These are phyloP conservation scores for Senna tora DNA, from an alignment of 306 rosid genomes.

Conservation along the genomic window DNA sequence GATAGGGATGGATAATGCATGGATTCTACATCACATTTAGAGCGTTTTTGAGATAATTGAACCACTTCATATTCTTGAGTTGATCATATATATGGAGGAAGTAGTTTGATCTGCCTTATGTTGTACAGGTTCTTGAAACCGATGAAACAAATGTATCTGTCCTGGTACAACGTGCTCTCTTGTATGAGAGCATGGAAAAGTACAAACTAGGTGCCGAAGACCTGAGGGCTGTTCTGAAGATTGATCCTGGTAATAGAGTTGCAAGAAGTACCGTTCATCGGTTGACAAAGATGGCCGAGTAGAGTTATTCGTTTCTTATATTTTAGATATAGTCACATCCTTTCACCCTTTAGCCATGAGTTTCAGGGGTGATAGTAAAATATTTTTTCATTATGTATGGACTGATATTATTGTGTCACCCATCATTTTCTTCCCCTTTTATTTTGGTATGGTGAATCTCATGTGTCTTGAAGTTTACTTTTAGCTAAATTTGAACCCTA, in stretches of 20 bases:
- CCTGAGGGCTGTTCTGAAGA: slow-evolving; percentile 81
- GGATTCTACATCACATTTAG: background rate
- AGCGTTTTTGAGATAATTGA: slow-evolving; percentile 2
- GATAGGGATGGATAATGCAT: slow-evolving; percentile 4
- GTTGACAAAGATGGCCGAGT: slow-evolving; percentile 80
- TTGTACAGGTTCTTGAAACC: slow-evolving; percentile 68
- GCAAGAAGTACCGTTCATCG: slow-evolving; percentile 97
- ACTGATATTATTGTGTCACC: slow-evolving; percentile 27
- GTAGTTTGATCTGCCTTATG: slow-evolving; percentile 36
- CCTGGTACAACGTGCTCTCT: slow-evolving; percentile 95
- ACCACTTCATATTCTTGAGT: slow-evolving; percentile 6
- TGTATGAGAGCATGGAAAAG: slow-evolving; percentile 98
- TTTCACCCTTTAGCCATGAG: slow-evolving; percentile 31
- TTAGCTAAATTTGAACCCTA: slow-evolving; percentile 24
- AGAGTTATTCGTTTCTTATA: slow-evolving; percentile 30
- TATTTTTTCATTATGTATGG: slow-evolving; percentile 12
- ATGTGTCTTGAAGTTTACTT: slow-evolving; percentile 44
- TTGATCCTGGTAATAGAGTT: slow-evolving; percentile 85
- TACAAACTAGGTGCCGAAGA: slow-evolving; percentile 98
- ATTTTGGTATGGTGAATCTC: slow-evolving; percentile 44
- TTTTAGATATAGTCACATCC: slow-evolving; percentile 35
- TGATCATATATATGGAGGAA: slow-evolving; percentile 24
- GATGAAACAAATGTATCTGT: slow-evolving; percentile 69
- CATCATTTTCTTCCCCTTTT: slow-evolving; percentile 29
- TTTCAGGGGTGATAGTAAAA: slow-evolving; percentile 39